Base-by-base conservation (phyloP, 225 moss, liverwort and hornwort species). In the Asterella californica region DNA sequence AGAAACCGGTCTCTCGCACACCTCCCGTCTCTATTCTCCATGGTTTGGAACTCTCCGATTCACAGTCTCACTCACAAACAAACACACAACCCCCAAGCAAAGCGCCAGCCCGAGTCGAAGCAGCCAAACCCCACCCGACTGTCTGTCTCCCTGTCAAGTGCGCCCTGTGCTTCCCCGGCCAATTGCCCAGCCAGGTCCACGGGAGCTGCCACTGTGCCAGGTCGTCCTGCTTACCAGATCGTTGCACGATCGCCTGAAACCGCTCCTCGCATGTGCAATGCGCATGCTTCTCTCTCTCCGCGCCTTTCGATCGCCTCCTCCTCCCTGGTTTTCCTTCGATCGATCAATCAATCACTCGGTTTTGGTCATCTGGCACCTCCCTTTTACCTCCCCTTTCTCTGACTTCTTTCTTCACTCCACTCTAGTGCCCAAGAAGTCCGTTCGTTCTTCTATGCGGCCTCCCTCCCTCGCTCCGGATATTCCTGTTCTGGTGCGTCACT, bases 191-290 rank as follows among this genome's bases (percentile, higher is more conserved):
- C 79, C 79, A 8, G 50, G 50, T 68, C 79, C 79, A 10, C 54
- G 12, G 79, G 67, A 79, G 68, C 36, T 79, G 79, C 68, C 77
- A 50, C 69, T 68, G 68, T 55, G 69, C 69, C 53, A 52, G 79
- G 29, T 79, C 36, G 52, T 53, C 53, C 79, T 53, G 37, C 68
- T 57, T 29, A 78, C 69, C 79, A 79, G 79, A 79, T 79, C 33
- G 49, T 37, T 53, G 52, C 79, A 69, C 68, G 79, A 79, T 70
- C 69, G 19, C 78, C 78, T 48, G 24, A 78, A 78, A 65, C 63
- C 34, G n/a, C 67, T 79, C 79, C 22, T 36, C 49, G 79, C 79
- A 79, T 79, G 79, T 79, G 68, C 78, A 65, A 64, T 78, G 67
- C 29, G 78, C 79, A 53, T 72, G 25, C 72, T 72, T 46, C 48